Base-by-base conservation (phyloP, 2,329 filamentous ascomycete genomes). In the Aspergillus ochraceus region DNA sequence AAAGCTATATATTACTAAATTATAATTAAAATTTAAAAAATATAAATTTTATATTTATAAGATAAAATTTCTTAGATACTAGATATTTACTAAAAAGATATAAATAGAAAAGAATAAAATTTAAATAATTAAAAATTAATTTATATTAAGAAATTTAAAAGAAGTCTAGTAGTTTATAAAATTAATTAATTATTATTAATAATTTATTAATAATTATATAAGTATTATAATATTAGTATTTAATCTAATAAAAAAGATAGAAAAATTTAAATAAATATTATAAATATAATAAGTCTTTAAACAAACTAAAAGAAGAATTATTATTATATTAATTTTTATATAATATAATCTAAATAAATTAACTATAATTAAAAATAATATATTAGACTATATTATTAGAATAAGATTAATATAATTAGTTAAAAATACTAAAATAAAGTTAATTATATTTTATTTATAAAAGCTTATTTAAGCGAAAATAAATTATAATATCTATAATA, bases 101-200 rank as follows among this genome's bases (percentile, higher is more conserved):
- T 12, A 45, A 20, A 45, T 17, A 26, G 2, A 54, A 24, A 54
- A 17, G 12, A 26, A 12, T 22, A 55, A 20, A 32, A 22, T 49
- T 6, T 14, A 30, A 22, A 26, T 36, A 49, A 55, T 24, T 51
- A 51, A 6, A 30, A 4, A 30, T 26, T 51, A 51, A 12, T 4
- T 17, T 52, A 52, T 32, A 52, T 52, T 36, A 49, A 56, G 20
- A 50, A 49, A 36, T 32, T 19, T 57, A 51, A 50, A 50, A 42
- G 26, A 19, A 39, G 32, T 51, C n/a, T 54, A 54, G 14, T 6
- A 45, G 17, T 54, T 47, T 47, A 54, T 6, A 22, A 14, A 22
- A 42, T 52, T 32, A 30, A 19, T 47, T 20, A 20, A 47, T n/a
- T 20, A 47, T 22, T 47, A 47, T 20, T 2, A 2, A 47, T n/a